These are phyloP conservation scores for Macrophomina tecta DNA, from an alignment of 2,329 filamentous ascomycete genomes.

Conservation along the genomic window DNA sequence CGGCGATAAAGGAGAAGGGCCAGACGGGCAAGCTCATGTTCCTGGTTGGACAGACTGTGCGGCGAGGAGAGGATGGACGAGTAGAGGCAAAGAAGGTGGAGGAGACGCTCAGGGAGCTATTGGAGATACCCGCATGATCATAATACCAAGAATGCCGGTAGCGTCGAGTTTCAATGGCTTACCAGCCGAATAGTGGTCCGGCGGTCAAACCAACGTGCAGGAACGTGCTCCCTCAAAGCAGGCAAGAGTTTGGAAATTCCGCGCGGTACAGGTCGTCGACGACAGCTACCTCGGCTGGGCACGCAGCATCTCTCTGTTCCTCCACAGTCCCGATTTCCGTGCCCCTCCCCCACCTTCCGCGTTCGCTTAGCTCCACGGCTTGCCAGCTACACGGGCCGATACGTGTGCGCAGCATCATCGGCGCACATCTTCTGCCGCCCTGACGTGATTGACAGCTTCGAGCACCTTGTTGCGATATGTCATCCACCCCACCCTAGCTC, in stretches of 20 bases:
- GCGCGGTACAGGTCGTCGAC: neutral
- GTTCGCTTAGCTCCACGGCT: neutral
- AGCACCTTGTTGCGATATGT: neutral
- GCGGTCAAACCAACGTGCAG: too few relatives aligned
- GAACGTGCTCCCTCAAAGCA: neutral
- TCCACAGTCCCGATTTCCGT: neutral
- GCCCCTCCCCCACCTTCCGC: slow-evolving; percentile 18
- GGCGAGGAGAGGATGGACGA: slow-evolving; percentile 63
- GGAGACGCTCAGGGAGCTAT: slow-evolving; percentile 57
- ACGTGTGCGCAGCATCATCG: neutral
- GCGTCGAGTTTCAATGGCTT: neutral
- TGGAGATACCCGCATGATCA: slow-evolving; percentile 35
- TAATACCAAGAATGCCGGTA: neutral
- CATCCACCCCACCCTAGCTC: slow-evolving; percentile 12
- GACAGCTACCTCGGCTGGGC: neutral
- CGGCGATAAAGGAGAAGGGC: slow-evolving; percentile 62
- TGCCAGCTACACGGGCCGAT: slow-evolving; percentile 12
- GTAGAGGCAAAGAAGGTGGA: slow-evolving; percentile 67
- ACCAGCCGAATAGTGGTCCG: neutral
- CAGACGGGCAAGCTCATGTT: slow-evolving; percentile 71
- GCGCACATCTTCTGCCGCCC: neutral
- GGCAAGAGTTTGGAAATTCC: neutral
- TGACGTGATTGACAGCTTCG: slow-evolving; percentile 16
- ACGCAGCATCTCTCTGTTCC: too few relatives aligned
- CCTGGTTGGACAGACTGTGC: slow-evolving; percentile 73